These are phyloP conservation scores for Barnettozyma salicaria DNA, from an alignment of 805 yeast genomes.

Conservation along the genomic window DNA sequence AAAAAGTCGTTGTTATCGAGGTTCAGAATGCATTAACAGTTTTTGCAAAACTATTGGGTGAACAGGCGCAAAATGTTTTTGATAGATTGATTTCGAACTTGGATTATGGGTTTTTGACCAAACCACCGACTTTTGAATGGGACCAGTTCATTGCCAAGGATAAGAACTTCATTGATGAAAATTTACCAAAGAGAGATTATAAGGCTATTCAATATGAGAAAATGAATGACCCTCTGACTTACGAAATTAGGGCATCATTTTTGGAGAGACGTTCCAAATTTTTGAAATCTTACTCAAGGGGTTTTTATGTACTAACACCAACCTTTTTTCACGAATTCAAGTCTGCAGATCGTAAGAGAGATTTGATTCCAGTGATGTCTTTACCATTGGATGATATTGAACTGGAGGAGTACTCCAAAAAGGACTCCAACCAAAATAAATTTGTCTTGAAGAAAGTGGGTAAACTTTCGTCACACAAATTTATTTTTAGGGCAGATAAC, in stretches of 20 bases:
- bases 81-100: slow-evolving; percentile 60
- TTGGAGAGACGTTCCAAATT: slow-evolving; percentile 89
- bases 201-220: slow-evolving; percentile 60
- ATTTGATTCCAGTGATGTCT: slow-evolving; percentile 78
- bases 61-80: slow-evolving; percentile 67
- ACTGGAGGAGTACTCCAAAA: slow-evolving; percentile 75
- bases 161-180: slow-evolving; percentile 60
- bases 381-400: slow-evolving; percentile 72
- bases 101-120: slow-evolving; percentile 63
- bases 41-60: slow-evolving; percentile 65
- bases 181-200: slow-evolving; percentile 53
- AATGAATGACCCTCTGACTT: slow-evolving; percentile 63
- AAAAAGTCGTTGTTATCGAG: slow-evolving; percentile 79
- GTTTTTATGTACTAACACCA: slow-evolving; percentile 89
- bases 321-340: slow-evolving; percentile 88
- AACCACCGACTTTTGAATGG: slow-evolving; percentile 85
- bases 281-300: slow-evolving; percentile 83
- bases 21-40: slow-evolving; percentile 74
- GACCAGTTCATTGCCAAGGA: slow-evolving; percentile 72
- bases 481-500: slow-evolving; percentile 91
- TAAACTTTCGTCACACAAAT: slow-evolving; percentile 75
- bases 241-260: slow-evolving; percentile 66
- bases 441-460: slow-evolving; percentile 79
- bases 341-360: slow-evolving; percentile 72
- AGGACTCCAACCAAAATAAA: slow-evolving; percentile 60